These are phyloP conservation scores for Monilinia vaccinii-corymbosi DNA, from an alignment of 2,329 filamentous ascomycete genomes.

Conservation along the genomic window DNA sequence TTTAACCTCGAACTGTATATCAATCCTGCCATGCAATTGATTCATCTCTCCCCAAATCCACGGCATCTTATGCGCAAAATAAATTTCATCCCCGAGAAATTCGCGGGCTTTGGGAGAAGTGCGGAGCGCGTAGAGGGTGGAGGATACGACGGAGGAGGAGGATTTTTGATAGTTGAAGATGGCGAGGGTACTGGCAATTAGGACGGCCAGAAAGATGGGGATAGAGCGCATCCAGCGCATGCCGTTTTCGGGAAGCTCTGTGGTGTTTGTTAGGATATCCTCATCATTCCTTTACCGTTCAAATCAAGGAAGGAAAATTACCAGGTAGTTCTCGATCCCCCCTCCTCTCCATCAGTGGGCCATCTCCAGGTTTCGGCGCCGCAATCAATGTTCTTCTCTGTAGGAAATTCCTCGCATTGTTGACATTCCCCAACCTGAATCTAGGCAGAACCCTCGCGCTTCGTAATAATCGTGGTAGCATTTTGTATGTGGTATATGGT, in stretches of 20 bases:
- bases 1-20: slow-evolving; percentile 80
- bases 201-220: slow-evolving; percentile 68
- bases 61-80: slow-evolving; percentile 68
- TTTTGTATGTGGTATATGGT: slow-evolving; percentile 13
- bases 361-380: slow-evolving; percentile 50
- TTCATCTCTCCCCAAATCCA: slow-evolving; percentile 87
- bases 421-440: slow-evolving; percentile 7
- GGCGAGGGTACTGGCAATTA: slow-evolving; percentile 63
- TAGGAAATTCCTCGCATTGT: slow-evolving; percentile 12
- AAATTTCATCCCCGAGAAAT: slow-evolving; percentile 77
- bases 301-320: slow-evolving; percentile 28
- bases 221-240: slow-evolving; percentile 61
- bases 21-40: slow-evolving; percentile 82
- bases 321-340: slow-evolving; percentile 59
- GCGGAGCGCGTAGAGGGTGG: slow-evolving; percentile 84
- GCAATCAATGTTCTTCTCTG: slow-evolving; percentile 41
- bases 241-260: slow-evolving; percentile 25
- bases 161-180: slow-evolving; percentile 99
- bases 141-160: slow-evolving; percentile 76
- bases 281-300: not conserved
- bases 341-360: slow-evolving; percentile 55
- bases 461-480: slow-evolving; percentile 27
- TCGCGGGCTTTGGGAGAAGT: slow-evolving; percentile 67
- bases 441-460: slow-evolving; percentile 18
- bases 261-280: not conserved